These are phyloP conservation scores for Arthrinium puccinioides DNA, from an alignment of 2,329 filamentous ascomycete genomes.

Conservation along the genomic window DNA sequence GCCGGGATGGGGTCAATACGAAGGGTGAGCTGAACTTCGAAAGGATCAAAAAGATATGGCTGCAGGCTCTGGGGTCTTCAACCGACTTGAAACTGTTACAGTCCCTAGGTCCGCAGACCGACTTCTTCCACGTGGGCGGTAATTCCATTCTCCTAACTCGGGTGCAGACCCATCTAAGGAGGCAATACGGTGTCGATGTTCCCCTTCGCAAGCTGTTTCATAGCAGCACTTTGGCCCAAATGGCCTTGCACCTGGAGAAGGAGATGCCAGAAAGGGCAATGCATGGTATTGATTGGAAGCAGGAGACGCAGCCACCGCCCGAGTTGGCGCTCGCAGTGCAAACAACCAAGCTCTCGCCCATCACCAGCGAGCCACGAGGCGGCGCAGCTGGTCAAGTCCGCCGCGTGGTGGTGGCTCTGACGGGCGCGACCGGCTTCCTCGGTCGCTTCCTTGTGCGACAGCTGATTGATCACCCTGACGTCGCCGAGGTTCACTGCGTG, in stretches of 20 bases:
- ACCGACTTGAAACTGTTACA: not conserved
- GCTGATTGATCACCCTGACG: not conserved
- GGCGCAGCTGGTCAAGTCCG: not conserved
- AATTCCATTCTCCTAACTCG: slow-evolving; percentile 11
- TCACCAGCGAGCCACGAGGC: slow-evolving; percentile 2
- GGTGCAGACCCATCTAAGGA: slow-evolving; percentile 6
- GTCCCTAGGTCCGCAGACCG: slow-evolving; percentile 1
- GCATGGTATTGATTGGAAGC: slow-evolving; percentile 8
- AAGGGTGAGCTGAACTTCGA: not conserved
- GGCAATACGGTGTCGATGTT: slow-evolving; percentile 4
- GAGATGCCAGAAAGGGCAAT: slow-evolving; percentile 2
- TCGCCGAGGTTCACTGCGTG: slow-evolving; percentile 11
- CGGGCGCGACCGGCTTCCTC: slow-evolving; percentile 11
- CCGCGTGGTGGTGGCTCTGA: slow-evolving; percentile 9
- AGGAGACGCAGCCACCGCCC: slow-evolving; percentile 7
- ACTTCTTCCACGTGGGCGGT: slow-evolving; percentile 16
- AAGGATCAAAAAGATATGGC: slow-evolving; percentile 4
- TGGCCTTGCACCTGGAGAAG: slow-evolving; percentile 5
- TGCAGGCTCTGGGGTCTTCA: slow-evolving; percentile 2
- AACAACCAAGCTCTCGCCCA: not conserved
- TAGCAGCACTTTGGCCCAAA: slow-evolving; percentile 7
- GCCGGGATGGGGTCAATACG: not conserved
- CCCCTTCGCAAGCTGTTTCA: slow-evolving; percentile 8
- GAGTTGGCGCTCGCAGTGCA: not conserved
- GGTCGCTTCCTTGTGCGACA: slow-evolving; percentile 3